Base-by-base conservation (phyloP, 2,329 filamentous ascomycete genomes). In the Fusarium pseudonygamai region DNA sequence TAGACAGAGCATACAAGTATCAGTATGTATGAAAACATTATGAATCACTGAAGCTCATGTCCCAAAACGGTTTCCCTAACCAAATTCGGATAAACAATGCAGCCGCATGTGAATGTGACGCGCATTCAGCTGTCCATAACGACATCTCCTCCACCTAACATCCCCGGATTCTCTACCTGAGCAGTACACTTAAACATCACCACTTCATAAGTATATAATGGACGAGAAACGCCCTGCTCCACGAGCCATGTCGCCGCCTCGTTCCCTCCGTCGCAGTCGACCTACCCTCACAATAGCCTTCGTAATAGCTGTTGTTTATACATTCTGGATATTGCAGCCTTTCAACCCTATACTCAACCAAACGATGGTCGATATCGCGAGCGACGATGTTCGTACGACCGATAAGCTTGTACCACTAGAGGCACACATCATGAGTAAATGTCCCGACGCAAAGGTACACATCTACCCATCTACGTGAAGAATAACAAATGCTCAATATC, bases 401-500 rank as follows among this genome's bases (percentile, higher is more conserved):
- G 68, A 64, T 36, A 64, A 65, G 34, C 83, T 86, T 65, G 92
- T 98, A 9, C 93, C 94, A 8, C 84, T 99, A 5, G 96, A 99
- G 81, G 93, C 94, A 63, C 96, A 98, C 82, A 96, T 98, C 77
- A 99, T 98, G 92, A 93, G 91, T 84, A 98, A 98, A 87, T 99
- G 96, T 79, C 95, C 96, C 1, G 96, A 99, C 82, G 95, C 96
- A 5, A 88, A 87, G 81, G 88, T 89, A 78, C 16, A 83, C 8
- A 69, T 34, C 43, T 37, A 8, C 50, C n/a, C 16, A 42, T 45
- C 20, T 7, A 37, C 22, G 22, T 46, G 34, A 45, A 13, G 16
- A 40, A 16, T 36, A 34, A 24, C 63, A 37, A 47, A 18, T 60
- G 22, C 59, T 77, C 47, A 78, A 62, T 30, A 36, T n/a, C 32